Evolutionary conservation across 1,284 basidiomycete species (phyloP), one percentile per base, ranked within the genome.

Genomic region (Boletus smithii): DNA sequence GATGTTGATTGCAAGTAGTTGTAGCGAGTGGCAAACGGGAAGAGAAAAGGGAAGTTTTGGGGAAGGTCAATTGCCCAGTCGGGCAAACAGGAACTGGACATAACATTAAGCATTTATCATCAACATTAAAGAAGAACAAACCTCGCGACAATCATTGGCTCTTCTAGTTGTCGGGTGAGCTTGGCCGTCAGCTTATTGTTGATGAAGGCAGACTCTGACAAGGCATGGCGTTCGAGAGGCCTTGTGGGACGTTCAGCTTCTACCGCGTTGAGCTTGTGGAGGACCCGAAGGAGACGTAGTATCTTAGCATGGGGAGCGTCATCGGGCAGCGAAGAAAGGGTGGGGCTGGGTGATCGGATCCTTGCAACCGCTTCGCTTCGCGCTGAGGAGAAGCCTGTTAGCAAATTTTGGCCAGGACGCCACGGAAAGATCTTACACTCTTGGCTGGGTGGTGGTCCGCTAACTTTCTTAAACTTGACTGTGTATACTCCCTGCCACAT

Each of bases 121-220:
- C 13, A 16, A 30, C 7, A 37, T 23, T 7, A 11, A 36, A 41
- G 20, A 35, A 37, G 1, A 50, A 45, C 49, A 55, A 58, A 90
- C 90, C 90, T 95, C 1, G 95, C 97, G 32, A 99, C 90, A 54
- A 99, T 95, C 91, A 99, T 97, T 0, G 93, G 92, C 67, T 99
- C 97, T 60, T 99, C 95, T 30, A 99, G 69, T 66, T 99, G 97
- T 32, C 97, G 81, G n/a, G 93, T 95, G 30, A 99, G 79, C 69
- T 99, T 99, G 18, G 97, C 97, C 1, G 94, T 95, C 37, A 99
- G 74, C 71, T 99, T 98, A 73, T 97, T 97, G 69, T 99, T 99
- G 56, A 99, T 84, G 63, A 99, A 99, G 0, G 89, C 80, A 1
- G 85, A 81, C 52, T 94, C 91, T 9, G 83, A 70, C 24, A 86